These are phyloP conservation scores for Arachnomyces sp. DNA, from an alignment of 2,329 filamentous ascomycete genomes.

Conservation along the genomic window DNA sequence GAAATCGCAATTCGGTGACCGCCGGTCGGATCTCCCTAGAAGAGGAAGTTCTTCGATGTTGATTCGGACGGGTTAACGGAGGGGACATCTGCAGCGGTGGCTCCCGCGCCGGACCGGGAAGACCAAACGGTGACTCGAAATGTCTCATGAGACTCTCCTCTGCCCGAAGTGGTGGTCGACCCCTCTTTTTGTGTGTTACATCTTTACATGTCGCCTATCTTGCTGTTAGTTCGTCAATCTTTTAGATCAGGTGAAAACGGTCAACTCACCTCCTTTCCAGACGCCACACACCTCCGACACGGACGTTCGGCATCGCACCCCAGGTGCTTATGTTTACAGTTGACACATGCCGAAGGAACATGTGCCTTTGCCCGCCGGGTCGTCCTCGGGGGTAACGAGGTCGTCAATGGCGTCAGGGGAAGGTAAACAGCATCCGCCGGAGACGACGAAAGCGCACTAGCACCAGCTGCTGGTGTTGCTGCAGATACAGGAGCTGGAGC, in stretches of 20 bases:
- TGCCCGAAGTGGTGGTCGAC: slow-evolving; percentile 24
- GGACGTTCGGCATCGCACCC: slow-evolving; percentile 29
- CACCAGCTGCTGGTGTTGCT: slow-evolving; percentile 5
- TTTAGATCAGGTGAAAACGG: background rate
- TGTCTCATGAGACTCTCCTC: slow-evolving; percentile 17
- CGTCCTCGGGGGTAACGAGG: slow-evolving; percentile 18
- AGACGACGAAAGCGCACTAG: no score
- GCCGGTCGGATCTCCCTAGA: slow-evolving; percentile 14
- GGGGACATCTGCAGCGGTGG: slow-evolving; percentile 4
- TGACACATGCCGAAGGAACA: slow-evolving; percentile 32
- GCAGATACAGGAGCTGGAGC: slow-evolving; percentile 9
- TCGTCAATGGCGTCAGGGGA: slow-evolving; percentile 10
- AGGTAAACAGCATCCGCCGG: no score
- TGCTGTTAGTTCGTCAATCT: background rate
- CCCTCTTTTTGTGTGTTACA: slow-evolving; percentile 30
- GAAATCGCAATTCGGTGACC: slow-evolving; percentile 9
- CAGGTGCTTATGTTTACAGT: slow-evolving; percentile 33
- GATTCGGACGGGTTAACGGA: background rate
- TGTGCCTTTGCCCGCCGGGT: slow-evolving; percentile 30
- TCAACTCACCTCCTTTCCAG: slow-evolving; percentile 28
- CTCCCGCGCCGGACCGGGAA: slow-evolving; percentile 5
- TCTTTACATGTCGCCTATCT: slow-evolving; percentile 24
- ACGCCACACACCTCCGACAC: slow-evolving; percentile 28
- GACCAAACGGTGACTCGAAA: slow-evolving; percentile 11
- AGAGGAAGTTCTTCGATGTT: slow-evolving; percentile 6